Conservation (phyloP, 345 rosid species). For the Sisymbrium irio region DNA sequence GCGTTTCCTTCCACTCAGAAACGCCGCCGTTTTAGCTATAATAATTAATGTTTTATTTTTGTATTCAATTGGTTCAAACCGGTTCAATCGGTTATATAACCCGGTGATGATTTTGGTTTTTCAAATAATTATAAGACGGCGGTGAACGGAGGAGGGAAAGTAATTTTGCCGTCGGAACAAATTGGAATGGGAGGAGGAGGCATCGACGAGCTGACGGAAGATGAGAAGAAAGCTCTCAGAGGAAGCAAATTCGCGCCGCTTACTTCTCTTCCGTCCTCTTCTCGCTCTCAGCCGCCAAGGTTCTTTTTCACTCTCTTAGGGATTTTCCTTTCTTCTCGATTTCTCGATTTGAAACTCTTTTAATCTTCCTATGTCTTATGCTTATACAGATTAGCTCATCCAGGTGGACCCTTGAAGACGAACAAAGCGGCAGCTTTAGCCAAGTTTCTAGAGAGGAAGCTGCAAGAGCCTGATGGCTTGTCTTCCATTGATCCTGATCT, state of each 20-base stretch:
- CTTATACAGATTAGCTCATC: conserved; percentile 75
- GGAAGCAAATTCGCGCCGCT: conserved; percentile 99
- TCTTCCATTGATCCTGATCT: conserved; percentile 68
- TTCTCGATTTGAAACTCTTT: neutral
- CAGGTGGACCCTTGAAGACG: conserved; percentile 91
- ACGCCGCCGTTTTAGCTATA: neutral
- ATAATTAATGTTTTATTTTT: too few species aligned
- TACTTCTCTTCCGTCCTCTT: conserved; percentile 45
- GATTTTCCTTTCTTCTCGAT: neutral
- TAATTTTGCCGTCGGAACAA: neutral
- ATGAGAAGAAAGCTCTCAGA: conserved; percentile 80
- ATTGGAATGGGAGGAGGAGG: conserved; percentile 24
- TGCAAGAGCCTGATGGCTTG: conserved; percentile 79
- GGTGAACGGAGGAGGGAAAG: conserved; percentile 16
- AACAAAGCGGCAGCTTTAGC: conserved; percentile 94
- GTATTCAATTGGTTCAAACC: neutral
- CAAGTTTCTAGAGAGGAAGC: conserved; percentile 84
- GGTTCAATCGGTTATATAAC: neutral
- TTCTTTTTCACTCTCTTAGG: conserved; percentile 11
- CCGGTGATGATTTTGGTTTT: neutral
- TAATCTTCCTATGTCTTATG: neutral
- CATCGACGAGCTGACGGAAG: conserved; percentile 69
- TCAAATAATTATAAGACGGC: neutral
- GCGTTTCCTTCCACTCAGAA: neutral
- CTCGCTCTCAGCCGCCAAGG: conserved; percentile 60